Conservation (phyloP, 139 green algal genomes). For the Closterium sp. region DNA sequence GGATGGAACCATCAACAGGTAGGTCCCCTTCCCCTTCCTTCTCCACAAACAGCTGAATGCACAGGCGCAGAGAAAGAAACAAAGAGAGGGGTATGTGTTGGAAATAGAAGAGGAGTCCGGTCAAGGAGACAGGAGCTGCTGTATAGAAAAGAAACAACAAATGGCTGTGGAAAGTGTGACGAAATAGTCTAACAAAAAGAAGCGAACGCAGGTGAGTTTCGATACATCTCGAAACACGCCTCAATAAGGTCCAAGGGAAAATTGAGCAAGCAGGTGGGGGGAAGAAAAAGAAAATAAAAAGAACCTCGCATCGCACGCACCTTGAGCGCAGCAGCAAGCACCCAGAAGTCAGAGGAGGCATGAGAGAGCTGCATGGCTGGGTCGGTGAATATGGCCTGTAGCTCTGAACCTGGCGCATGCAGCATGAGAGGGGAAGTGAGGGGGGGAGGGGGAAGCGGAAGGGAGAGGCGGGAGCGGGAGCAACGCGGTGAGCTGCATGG, state of each 20-base stretch:
- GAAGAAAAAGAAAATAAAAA: background rate
- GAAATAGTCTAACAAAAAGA: no score
- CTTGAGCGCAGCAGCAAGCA: constrained; percentile 51
- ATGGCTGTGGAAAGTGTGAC: no score
- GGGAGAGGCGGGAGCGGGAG: no score
- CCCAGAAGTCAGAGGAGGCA: constrained; percentile 37
- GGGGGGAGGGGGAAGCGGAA: no score
- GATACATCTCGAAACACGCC: constrained; percentile 73
- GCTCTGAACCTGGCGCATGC: background rate
- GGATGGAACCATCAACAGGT: constrained; percentile 81
- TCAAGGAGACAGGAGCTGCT: no score
- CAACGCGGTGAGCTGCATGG: no score
- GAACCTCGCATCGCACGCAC: background rate
- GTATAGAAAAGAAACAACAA: no score
- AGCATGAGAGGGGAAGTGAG: background rate
- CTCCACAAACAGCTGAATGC: constrained; percentile 41
- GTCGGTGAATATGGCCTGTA: constrained; percentile 33
- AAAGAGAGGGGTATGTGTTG: no score
- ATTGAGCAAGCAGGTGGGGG: background rate
- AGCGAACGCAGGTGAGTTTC: constrained; percentile 60
- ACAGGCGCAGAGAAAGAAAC: no score
- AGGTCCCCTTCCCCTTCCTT: constrained; percentile 61
- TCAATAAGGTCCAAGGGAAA: constrained; percentile 43
- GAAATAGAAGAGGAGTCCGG: no score
- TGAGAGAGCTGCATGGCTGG: constrained; percentile 20